phyloP scores from a whole-genome alignment of 192 early-diverging fungal genomes.

The Gryganskiella cystojenkinii region DNA sequence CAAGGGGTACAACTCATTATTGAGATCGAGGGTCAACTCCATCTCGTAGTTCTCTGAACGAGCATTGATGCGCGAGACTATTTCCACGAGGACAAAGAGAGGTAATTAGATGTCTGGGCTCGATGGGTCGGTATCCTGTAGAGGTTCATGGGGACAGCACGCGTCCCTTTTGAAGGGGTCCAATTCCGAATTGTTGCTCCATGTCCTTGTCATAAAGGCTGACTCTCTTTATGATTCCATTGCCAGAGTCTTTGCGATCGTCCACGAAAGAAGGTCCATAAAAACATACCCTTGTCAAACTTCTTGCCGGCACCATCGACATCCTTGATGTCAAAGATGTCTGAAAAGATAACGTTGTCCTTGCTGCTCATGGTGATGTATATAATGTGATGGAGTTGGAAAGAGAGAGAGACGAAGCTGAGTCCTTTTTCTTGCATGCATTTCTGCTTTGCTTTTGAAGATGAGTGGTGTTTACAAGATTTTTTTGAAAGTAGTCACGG shows the following conservation, averaged over 20 bases:
- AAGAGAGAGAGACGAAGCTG: background rate
- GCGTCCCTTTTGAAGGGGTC: too few species aligned
- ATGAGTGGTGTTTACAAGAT: too few species aligned
- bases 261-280: background rate
- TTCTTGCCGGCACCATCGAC: slow-evolving; percentile 91
- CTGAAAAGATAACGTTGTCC: slow-evolving; percentile 87
- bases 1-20: slow-evolving; percentile 94
- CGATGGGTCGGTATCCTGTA: background rate
- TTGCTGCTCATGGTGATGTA: slow-evolving; percentile 63
- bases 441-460: too few species aligned
- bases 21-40: slow-evolving; percentile 93
- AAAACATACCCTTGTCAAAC: slow-evolving; percentile 86
- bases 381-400: background rate
- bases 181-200: too few species aligned
- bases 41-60: slow-evolving; percentile 88
- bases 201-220: too few species aligned
- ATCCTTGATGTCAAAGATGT: slow-evolving; percentile 91
- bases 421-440: too few species aligned
- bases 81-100: background rate
- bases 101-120: background rate
- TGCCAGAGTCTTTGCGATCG: too few species aligned
- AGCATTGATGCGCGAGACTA: slow-evolving; percentile 89
- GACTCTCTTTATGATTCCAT: too few species aligned
- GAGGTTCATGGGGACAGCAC: too few species aligned
- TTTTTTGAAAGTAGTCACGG: too few species aligned